Base-by-base conservation (phyloP, 2,329 filamentous ascomycete genomes). In the Hymenoscyphus repandus region DNA sequence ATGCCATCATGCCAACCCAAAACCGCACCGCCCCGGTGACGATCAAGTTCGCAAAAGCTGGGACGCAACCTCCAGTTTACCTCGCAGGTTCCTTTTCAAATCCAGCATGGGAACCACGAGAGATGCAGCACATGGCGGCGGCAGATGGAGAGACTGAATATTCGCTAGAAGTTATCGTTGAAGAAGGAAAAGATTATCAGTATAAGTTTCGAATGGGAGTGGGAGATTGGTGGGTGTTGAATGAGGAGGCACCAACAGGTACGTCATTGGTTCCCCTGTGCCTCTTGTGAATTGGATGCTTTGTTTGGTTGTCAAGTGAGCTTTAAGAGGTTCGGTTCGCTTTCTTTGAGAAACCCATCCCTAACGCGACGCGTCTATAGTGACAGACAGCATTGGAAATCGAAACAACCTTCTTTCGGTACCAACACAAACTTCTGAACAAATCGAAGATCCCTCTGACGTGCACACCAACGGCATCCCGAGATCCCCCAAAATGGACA, bases 191-290 rank as follows among this genome's bases (percentile, higher is more conserved):
- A 42, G 76, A 80, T 51, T 80, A 88, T 57, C 82, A 87, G 61
- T 91, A 90, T 75, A 90, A 89, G 68, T 86, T 90, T 59, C 78
- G 84, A 30, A 71, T 86, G 33, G 85, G 85, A 9, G 66, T 74
- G 17, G 80, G 79, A 43, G 78, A 87, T 56, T 87, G 82, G 80
- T 88, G 85, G 85, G 72, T 82, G 20, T 67, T 88, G 41, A 80
- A 90, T 58, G 81, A 88, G 51, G 72, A 71, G 40, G 73, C 75
- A 48, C 77, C 80, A 12, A 81, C 74, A 49, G 74, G 84, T 86
- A 72, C 57, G 74, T 27, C 27, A 50, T 22, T 18, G 33, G 15
- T 47, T 34, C 20, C 11, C n/a, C 15, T 13, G 9, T 13, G 20
- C 30, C 2, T 31, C 7, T 15, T 6, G 12, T 42, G 27, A 43